Percentiles rank a stretch among this genome's conserved stretches.
Evolutionary conservation across 306 rosid genomes (phyloP).

Genomic region (Quercus robur): DNA sequence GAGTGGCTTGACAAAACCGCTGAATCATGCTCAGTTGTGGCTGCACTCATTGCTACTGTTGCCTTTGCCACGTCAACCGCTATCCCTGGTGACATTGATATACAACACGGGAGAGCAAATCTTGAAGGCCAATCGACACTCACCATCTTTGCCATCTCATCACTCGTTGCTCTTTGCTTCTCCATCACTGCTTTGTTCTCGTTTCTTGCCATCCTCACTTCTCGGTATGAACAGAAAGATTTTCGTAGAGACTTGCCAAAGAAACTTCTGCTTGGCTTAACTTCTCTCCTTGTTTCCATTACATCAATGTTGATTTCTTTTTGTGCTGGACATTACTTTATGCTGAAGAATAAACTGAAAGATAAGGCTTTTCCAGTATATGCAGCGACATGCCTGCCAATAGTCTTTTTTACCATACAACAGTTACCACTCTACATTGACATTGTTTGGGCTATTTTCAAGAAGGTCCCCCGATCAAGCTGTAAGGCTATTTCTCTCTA

Average conservation of each 20-base stretch:
- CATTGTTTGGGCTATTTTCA: background rate
- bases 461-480: background rate
- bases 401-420: background rate
- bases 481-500: background rate
- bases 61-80: slow-evolving; percentile 41
- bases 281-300: slow-evolving; percentile 11
- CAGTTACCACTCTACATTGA: slow-evolving; percentile 10
- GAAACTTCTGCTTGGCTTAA: slow-evolving; percentile 15
- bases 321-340: slow-evolving; percentile 8
- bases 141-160: slow-evolving; percentile 25
- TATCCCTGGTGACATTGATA: slow-evolving; percentile 24
- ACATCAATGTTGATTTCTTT: slow-evolving; percentile 2
- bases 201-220: slow-evolving; percentile 12
- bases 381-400: background rate
- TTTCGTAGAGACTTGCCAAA: background rate
- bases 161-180: slow-evolving; percentile 28
- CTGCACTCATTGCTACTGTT: slow-evolving; percentile 51
- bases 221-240: background rate
- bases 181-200: slow-evolving; percentile 26
- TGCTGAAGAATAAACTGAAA: background rate
- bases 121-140: slow-evolving; percentile 10
- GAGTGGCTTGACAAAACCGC: slow-evolving; percentile 44
- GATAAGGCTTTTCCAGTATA: background rate
- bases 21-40: slow-evolving; percentile 52
- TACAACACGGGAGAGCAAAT: background rate